phyloP scores from a whole-genome alignment of 2,329 filamentous ascomycete species.

The Byssochlamys sp. region DNA sequence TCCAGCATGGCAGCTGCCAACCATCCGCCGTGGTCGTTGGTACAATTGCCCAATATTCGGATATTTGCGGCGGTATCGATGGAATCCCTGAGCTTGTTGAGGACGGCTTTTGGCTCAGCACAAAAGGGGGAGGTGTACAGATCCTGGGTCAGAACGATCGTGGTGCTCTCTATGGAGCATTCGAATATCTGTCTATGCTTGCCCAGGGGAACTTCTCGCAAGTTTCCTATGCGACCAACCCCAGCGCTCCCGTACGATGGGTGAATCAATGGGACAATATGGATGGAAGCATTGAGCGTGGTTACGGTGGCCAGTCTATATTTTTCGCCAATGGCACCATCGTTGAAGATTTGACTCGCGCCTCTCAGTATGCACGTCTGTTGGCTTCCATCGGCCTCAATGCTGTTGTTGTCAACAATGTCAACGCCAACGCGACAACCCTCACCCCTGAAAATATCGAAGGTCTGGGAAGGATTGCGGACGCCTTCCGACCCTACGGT shows the following conservation, averaged over 20 bases:
- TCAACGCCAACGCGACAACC: constrained; percentile 56
- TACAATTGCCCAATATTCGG: constrained; percentile 22
- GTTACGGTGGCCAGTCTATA: constrained; percentile 58
- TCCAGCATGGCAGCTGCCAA: constrained; percentile 19
- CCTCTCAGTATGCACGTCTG: constrained; percentile 54
- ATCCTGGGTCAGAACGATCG: constrained; percentile 59
- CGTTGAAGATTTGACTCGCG: constrained; percentile 51
- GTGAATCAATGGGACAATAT: constrained; percentile 67
- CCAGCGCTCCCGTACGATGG: constrained; percentile 56
- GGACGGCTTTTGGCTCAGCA: constrained; percentile 52
- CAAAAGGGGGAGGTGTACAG: constrained; percentile 37
- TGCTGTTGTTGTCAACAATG: constrained; percentile 60
- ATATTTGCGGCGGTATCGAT: constrained; percentile 10
- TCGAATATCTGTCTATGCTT: constrained; percentile 58
- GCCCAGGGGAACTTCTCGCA: constrained; percentile 48
- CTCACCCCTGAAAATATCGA: constrained; percentile 50
- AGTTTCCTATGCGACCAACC: constrained; percentile 44
- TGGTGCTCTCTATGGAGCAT: constrained; percentile 59
- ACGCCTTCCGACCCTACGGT: constrained; percentile 58
- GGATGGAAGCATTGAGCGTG: constrained; percentile 56
- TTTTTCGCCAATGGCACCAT: constrained; percentile 54
- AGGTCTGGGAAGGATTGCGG: constrained; percentile 53
- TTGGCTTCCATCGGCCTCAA: constrained; percentile 59
- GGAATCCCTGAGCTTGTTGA: constrained; percentile 19
- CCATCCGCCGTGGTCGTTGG: constrained; percentile 21